Evolutionary conservation across 2,329 filamentous ascomycete species (phyloP), one percentile per base, ranked within the genome.

Genomic region (Shiraia sp.): DNA sequence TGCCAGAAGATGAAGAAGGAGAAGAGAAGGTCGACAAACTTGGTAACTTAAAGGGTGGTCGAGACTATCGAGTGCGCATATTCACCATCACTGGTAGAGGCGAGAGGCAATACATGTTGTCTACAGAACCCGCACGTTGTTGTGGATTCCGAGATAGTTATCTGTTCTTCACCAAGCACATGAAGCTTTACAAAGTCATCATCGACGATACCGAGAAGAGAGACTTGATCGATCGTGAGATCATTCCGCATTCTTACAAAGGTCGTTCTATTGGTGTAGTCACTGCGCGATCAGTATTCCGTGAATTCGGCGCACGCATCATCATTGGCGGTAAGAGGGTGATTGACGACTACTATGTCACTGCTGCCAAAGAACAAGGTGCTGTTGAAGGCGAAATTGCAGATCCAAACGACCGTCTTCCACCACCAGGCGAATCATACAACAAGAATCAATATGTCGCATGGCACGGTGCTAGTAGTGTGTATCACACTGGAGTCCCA

Each of bases 381-480:
- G 85, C 85, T 17, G 79, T 89, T 2, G 92, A 96, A 68, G 93
- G 93, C 51, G 90, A 95, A 65, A 68, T 97, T 16, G 93, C 91
- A 13, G 93, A 97, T 62, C 92, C 92, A 0, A 86, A 90, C 46
- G 93, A 99, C 69, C 79, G 79, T 46, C 79, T 91, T 29, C 81
- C 90, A 17, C 79, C 80, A 7, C 75, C 79, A n/a, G 88, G 86
- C 27, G 87, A 95, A 65, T 79, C 85, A n/a, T 99, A 99, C 78
- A 96, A 99, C 77, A 90, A 92, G 73, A 99, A 99, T 65, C 91
- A 96, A 68, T 99, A 96, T 64, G 93, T 99, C 19, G 93, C 93
- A 19, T 99, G 93, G 93, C 91, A 96, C 67, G 93, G 93, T 35
- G 93, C 93, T 33, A 97, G 92, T 68, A 86, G 88, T 27, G 93